phyloP scores from a whole-genome alignment of 495 filamentous ascomycete species.

The Neurospora tetraspora region DNA sequence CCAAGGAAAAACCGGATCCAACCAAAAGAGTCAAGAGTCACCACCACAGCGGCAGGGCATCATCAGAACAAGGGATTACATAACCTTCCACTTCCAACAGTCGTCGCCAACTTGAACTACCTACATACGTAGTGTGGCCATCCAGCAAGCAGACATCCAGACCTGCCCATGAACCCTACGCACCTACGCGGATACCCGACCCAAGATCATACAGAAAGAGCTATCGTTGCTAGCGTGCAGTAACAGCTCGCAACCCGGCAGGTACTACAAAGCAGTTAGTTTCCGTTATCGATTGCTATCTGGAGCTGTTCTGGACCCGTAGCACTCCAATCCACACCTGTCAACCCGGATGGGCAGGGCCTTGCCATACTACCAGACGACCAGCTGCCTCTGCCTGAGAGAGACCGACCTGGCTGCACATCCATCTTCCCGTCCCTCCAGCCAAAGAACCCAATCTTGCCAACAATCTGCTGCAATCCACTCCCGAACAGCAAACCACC shows the following conservation, averaged over 20 bases:
- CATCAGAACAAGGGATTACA: not conserved
- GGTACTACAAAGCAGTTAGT: not conserved
- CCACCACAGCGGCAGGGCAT: not conserved
- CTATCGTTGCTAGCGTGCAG: not conserved
- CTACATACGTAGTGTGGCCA: not conserved
- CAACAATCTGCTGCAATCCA: not conserved
- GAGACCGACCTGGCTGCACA: not conserved
- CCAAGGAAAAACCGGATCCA: not conserved
- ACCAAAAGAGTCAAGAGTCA: not conserved
- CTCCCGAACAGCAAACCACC: not conserved
- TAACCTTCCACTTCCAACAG: not conserved
- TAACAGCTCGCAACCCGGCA: not conserved
- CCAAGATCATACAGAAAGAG: not conserved
- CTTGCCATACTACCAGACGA: not conserved
- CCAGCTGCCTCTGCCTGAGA: not conserved
- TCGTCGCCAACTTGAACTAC: not conserved
- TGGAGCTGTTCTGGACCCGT: not conserved
- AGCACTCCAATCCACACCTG: not conserved
- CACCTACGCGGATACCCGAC: not conserved
- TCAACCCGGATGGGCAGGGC: not conserved
- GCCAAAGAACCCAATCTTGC: not conserved
- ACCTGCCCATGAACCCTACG: not conserved
- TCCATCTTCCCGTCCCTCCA: not conserved
- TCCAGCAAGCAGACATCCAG: not conserved
- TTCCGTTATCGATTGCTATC: not conserved